Evolutionary conservation across 2,329 filamentous ascomycete genomes (phyloP), one percentile per base, ranked within the genome.

Genomic region (Colletotrichum incanum): DNA sequence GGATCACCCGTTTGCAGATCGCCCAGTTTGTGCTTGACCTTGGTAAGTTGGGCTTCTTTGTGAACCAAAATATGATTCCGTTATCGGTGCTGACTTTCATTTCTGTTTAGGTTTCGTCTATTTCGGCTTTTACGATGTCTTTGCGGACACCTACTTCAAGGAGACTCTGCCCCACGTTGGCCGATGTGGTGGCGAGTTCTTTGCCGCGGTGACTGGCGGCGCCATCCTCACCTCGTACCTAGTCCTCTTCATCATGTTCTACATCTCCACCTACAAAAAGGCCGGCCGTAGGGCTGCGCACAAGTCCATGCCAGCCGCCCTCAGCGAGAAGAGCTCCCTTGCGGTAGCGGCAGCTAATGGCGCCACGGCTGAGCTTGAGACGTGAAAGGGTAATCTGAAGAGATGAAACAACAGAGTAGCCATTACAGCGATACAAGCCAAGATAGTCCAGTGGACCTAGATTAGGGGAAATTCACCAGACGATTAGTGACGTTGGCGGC

Each of bases 1-100:
- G 94, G 91, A 95, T 97, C 81, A 97, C 94, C 76, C 92, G 94
- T 80, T 91, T 96, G 79, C 94, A 97, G 84, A 97, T 97, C 82
- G 89, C 91, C 76, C 94, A 97, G 81, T 97, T 97, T 84, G 89
- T 97, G 79, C 93, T 97, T 81, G 94, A 96, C 80, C 91, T 97
- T 72, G 93, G 93, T 94, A 89, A 78, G 91, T 83, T 73, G 16
- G n/a, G 74, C 76, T 2, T 11, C 37, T n/a, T 18, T 7, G 14
- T 26, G 75, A 1, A 3, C 26, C 3, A 20, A 5, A 8, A 16
- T 2, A 31, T 6, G 43, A 16, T 75, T 43, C n/a, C 55, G 58
- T 39, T 20, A 8, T 4, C 49, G 3, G 14, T 20, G 23, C 61
- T 67, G 34, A 62, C 26, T 16, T 11, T 18, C 16, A 18, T 6